Percentiles rank a stretch among this genome's conserved stretches.
These are phyloP conservation scores for Neurospora intermedia DNA, from an alignment of 495 filamentous ascomycete genomes.

Conservation along the genomic window DNA sequence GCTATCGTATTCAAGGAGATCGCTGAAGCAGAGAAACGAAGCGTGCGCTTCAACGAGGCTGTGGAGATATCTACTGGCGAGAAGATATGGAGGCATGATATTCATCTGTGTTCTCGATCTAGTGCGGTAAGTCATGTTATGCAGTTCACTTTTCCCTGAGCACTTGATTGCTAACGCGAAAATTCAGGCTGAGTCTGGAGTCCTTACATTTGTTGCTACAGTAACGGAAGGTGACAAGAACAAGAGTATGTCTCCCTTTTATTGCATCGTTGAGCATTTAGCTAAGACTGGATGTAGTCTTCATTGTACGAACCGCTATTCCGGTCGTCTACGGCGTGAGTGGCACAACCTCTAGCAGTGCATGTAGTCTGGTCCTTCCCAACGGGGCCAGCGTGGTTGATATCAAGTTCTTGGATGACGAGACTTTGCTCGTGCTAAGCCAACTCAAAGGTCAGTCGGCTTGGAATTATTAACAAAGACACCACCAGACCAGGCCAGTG, in stretches of 20 bases:
- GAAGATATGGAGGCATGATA: slow-evolving; percentile 29
- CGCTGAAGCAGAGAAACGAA: slow-evolving; percentile 43
- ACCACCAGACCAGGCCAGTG: neutral
- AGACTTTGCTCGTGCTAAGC: slow-evolving; percentile 35
- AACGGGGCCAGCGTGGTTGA: slow-evolving; percentile 32
- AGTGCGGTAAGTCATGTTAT: slow-evolving; percentile 17
- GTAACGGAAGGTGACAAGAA: slow-evolving; percentile 15
- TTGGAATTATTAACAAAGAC: neutral
- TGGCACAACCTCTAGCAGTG: slow-evolving; percentile 14
- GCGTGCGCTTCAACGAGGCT: slow-evolving; percentile 40
- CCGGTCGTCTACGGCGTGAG: slow-evolving; percentile 35
- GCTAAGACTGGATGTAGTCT: slow-evolving; percentile 32
- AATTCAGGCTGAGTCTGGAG: slow-evolving; percentile 18
- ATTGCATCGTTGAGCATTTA: neutral
- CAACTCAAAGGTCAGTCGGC: slow-evolving; percentile 20
- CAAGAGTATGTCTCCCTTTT: slow-evolving; percentile 13
- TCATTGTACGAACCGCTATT: slow-evolving; percentile 31
- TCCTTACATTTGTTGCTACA: slow-evolving; percentile 27
- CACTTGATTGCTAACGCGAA: slow-evolving; percentile 7
- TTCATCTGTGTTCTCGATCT: slow-evolving; percentile 20
- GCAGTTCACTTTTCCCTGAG: neutral
- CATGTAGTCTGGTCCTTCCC: slow-evolving; percentile 28
- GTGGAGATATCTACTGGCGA: slow-evolving; percentile 26
- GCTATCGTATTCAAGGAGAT: slow-evolving; percentile 38
- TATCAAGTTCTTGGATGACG: slow-evolving; percentile 37